Evolutionary conservation across 352 stramenopile species (phyloP).

Genomic region (Pythium periplocum): DNA sequence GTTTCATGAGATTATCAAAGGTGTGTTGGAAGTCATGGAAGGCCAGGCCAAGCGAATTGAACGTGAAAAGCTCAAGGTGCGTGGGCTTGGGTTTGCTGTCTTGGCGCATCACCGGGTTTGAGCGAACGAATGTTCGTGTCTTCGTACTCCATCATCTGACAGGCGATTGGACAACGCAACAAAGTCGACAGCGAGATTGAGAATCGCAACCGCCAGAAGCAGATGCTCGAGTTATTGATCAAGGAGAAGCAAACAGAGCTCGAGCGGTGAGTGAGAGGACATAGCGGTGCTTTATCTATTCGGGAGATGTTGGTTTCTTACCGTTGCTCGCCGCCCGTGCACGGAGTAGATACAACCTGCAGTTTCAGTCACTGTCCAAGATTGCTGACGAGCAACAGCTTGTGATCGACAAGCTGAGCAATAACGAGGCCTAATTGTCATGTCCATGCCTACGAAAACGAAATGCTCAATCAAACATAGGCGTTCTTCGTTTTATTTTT

Average conservation of each 20-base stretch:
- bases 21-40: slow-evolving; percentile 75
- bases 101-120: not conserved
- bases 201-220: slow-evolving; percentile 77
- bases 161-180: slow-evolving; percentile 79
- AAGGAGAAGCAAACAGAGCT: slow-evolving; percentile 82
- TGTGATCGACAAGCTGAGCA: slow-evolving; percentile 85
- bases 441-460: slow-evolving; percentile 15
- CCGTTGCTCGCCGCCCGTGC: not conserved
- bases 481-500: not conserved
- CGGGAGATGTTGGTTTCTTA: not conserved
- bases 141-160: not conserved
- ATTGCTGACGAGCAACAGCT: slow-evolving; percentile 77
- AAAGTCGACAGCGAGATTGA: slow-evolving; percentile 77
- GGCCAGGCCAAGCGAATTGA: slow-evolving; percentile 74
- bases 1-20: slow-evolving; percentile 79
- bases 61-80: slow-evolving; percentile 76
- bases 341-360: slow-evolving; percentile 54
- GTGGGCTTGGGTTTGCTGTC: not conserved
- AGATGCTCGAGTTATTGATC: slow-evolving; percentile 72
- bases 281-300: not conserved
- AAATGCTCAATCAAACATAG: slow-evolving; percentile 26
- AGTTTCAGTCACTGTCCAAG: slow-evolving; percentile 71
- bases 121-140: too few species aligned
- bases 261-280: slow-evolving; percentile 32
- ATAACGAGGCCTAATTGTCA: slow-evolving; percentile 66